phyloP scores from a whole-genome alignment of 2,329 filamentous ascomycete genomes.

The Phyllosticta citribraziliensis region DNA sequence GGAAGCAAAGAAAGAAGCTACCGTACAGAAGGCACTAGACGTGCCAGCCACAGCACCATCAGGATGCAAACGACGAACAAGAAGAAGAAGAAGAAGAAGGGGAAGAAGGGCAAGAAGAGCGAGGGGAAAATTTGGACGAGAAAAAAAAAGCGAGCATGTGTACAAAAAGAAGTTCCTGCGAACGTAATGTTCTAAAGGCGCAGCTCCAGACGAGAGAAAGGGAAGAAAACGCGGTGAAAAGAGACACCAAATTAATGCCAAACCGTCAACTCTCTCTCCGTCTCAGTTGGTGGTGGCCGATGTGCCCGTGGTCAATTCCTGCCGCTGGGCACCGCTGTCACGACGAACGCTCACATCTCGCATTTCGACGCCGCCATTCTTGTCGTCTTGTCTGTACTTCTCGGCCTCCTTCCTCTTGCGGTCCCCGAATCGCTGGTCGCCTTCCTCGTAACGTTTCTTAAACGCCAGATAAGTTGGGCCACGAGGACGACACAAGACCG shows the following conservation, averaged over 20 bases:
- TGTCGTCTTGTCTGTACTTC: constrained; percentile 33
- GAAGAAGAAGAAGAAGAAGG: background rate
- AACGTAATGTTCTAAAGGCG: background rate
- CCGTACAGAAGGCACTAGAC: too few species aligned
- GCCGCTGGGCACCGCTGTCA: background rate
- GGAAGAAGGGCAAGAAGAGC: background rate
- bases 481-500: constrained; percentile 72
- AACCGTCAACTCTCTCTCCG: background rate
- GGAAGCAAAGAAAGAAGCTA: too few species aligned
- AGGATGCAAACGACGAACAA: background rate
- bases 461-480: constrained; percentile 84
- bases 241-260: background rate
- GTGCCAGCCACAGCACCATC: background rate
- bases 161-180: background rate
- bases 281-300: background rate
- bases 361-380: constrained; percentile 60
- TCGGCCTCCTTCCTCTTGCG: constrained; percentile 42
- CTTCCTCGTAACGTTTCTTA: constrained; percentile 64
- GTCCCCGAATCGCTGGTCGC: constrained; percentile 73
- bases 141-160: background rate
- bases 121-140: background rate
- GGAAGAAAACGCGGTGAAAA: background rate
- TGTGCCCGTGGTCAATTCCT: background rate
- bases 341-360: constrained; percentile 33
- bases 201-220: background rate